A percentile compares a stretch with the other conserved stretches of the same genome.
These are phyloP conservation scores for Ganoderma meredithae DNA, from an alignment of 1,284 basidiomycete genomes.

Conservation along the genomic window DNA sequence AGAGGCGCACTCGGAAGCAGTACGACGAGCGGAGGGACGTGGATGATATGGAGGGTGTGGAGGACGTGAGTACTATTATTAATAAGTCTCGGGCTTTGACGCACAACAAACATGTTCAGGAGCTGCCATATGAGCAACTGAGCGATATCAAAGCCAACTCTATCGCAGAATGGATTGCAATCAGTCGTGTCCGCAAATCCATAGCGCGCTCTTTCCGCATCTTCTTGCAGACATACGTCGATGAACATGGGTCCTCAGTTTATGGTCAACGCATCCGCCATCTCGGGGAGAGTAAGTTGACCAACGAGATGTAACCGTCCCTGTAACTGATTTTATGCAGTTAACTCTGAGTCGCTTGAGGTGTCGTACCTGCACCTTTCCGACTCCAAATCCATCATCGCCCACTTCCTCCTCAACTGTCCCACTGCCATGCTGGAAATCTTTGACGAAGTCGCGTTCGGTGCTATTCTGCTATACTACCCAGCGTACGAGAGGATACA, in stretches of 20 bases:
- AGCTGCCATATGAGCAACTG: constrained; percentile 94
- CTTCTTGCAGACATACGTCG: constrained; percentile 96
- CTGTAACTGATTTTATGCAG: constrained; percentile 48
- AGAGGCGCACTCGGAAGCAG: constrained; percentile 79
- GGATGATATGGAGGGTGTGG: constrained; percentile 86
- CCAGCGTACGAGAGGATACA: constrained; percentile 97
- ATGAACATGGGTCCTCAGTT: constrained; percentile 90
- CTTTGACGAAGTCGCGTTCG: constrained; percentile 95
- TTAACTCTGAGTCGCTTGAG: constrained; percentile 97
- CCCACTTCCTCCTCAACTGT: constrained; percentile 97
- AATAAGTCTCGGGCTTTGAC: background rate
- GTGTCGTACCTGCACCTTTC: constrained; percentile 95
- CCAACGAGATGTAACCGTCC: background rate
- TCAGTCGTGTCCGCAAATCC: constrained; percentile 88
- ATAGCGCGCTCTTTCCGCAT: constrained; percentile 94
- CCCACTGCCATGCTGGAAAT: constrained; percentile 93
- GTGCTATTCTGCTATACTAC: constrained; percentile 95
- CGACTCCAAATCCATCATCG: constrained; percentile 91
- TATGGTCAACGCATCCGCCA: constrained; percentile 95
- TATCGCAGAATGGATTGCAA: constrained; percentile 96
- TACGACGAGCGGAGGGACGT: constrained; percentile 89
- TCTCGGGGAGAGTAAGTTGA: constrained; percentile 88
- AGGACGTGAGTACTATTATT: constrained; percentile 65
- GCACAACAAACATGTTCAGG: constrained; percentile 53
- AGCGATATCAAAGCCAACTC: constrained; percentile 98